phyloP scores from a whole-genome alignment of 345 rosid species.

The Sapria himalayana region DNA sequence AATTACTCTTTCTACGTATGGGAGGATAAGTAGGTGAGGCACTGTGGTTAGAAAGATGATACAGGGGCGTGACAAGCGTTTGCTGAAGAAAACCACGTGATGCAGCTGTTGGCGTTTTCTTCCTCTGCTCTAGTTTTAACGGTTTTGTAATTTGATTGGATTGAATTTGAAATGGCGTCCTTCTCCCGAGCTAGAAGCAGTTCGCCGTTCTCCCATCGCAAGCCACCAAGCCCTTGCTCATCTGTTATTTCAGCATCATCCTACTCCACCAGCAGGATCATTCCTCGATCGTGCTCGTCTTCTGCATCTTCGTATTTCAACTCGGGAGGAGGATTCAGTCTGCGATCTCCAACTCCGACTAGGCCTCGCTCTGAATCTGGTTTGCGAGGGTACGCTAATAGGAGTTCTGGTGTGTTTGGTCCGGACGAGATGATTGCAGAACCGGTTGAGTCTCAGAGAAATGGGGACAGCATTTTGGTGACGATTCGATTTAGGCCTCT shows the following conservation, averaged over 20 bases:
- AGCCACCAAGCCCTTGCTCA: conserved; percentile 61
- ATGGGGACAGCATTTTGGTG: conserved; percentile 84
- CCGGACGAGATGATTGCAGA: conserved; percentile 57
- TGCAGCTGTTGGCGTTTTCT: no score
- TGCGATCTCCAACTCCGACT: conserved; percentile 72
- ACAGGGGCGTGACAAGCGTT: no score
- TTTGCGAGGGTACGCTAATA: conserved; percentile 18
- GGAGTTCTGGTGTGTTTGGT: conserved; percentile 30
- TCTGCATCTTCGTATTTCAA: conserved; percentile 35
- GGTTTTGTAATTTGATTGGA: no score
- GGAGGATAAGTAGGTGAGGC: no score
- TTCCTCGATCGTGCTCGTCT: conserved; percentile 64
- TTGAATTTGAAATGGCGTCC: no score
- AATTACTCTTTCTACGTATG: no score
- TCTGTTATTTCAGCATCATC: conserved; percentile 69
- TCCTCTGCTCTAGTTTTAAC: no score
- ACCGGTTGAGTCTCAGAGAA: conserved; percentile 29
- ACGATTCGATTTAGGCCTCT: conserved; percentile 91
- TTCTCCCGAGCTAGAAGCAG: conserved; percentile 75
- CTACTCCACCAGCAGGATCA: conserved; percentile 25
- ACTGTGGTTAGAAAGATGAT: no score
- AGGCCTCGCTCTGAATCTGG: conserved; percentile 50
- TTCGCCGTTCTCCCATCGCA: conserved; percentile 62
- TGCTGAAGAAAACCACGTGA: no score
- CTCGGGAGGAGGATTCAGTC: conserved; percentile 24